A percentile compares a stretch with the other conserved stretches of the same genome.
Conservation (phyloP, 805 yeast species). For the Myxozyma vanderwaltii region DNA sequence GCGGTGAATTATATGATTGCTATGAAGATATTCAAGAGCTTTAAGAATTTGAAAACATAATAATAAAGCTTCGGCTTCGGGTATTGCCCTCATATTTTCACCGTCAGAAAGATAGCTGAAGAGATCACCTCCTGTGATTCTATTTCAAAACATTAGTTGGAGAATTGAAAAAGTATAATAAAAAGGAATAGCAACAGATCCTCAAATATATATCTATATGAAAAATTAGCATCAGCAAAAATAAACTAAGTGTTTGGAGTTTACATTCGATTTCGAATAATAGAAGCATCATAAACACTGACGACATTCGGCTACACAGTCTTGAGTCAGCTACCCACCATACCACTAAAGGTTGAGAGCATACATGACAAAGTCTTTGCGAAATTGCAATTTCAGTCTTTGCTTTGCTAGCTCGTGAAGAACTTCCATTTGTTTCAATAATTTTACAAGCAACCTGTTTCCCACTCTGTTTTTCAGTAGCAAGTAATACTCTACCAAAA, state of each 20-base stretch:
- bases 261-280: slow-evolving; percentile 24
- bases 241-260: neutral
- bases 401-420: slow-evolving; percentile 21
- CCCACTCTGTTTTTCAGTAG: slow-evolving; percentile 2
- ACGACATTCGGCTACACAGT: slow-evolving; percentile 30
- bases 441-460: slow-evolving; percentile 36
- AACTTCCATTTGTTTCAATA: slow-evolving; percentile 25
- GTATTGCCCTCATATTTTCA: slow-evolving; percentile 46
- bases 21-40: slow-evolving; percentile 60
- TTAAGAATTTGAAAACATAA: slow-evolving; percentile 58
- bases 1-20: slow-evolving; percentile 59
- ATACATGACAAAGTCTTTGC: slow-evolving; percentile 28
- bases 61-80: slow-evolving; percentile 58
- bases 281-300: slow-evolving; percentile 24
- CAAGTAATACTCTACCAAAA: slow-evolving; percentile 32
- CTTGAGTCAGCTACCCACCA: neutral
- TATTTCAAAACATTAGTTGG: too few relatives aligned
- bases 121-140: slow-evolving; percentile 57
- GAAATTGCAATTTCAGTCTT: slow-evolving; percentile 33
- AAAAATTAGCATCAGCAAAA: neutral
- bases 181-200: slow-evolving; percentile 28
- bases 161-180: neutral
- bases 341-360: too few relatives aligned
- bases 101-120: slow-evolving; percentile 56
- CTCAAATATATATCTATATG: slow-evolving; percentile 33